These are phyloP conservation scores for Linum tenue DNA, from an alignment of 345 rosid species.

Conservation along the genomic window DNA sequence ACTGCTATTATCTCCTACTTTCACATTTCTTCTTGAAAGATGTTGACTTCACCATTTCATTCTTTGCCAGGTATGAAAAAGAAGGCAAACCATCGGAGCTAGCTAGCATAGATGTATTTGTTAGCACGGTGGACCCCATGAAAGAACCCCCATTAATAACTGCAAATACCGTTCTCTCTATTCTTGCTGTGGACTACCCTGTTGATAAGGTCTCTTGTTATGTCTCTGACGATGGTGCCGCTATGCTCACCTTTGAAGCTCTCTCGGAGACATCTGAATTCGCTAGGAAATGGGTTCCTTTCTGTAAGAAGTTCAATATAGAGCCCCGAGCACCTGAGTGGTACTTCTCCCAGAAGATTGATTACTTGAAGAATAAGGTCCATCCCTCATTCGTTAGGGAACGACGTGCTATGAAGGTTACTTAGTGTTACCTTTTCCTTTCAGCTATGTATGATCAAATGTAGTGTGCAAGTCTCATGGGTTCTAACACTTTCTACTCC, in stretches of 20 bases:
- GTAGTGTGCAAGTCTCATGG: no score
- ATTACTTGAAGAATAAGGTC: no score
- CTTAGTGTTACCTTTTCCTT: background rate
- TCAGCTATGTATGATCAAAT: no score
- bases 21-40: background rate
- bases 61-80: slow-evolving; percentile 70
- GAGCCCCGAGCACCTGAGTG: slow-evolving; percentile 99
- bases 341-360: slow-evolving; percentile 92
- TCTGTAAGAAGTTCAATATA: slow-evolving; percentile 20
- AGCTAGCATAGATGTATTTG: slow-evolving; percentile 71
- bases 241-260: slow-evolving; percentile 62
- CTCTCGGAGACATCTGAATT: slow-evolving; percentile 97
- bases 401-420: slow-evolving; percentile 94
- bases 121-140: slow-evolving; percentile 19
- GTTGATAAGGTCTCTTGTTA: no score
- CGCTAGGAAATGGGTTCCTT: no score
- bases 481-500: no score
- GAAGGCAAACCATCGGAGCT: slow-evolving; percentile 90
- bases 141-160: slow-evolving; percentile 98
- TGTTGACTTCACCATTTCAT: slow-evolving; percentile 2
- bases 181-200: slow-evolving; percentile 98
- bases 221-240: no score
- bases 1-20: background rate
- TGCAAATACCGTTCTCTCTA: slow-evolving; percentile 93
- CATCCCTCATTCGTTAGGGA: slow-evolving; percentile 41